Conservation (phyloP, 768 basidiomycete genomes). For the Podaxis mareebaensis region DNA sequence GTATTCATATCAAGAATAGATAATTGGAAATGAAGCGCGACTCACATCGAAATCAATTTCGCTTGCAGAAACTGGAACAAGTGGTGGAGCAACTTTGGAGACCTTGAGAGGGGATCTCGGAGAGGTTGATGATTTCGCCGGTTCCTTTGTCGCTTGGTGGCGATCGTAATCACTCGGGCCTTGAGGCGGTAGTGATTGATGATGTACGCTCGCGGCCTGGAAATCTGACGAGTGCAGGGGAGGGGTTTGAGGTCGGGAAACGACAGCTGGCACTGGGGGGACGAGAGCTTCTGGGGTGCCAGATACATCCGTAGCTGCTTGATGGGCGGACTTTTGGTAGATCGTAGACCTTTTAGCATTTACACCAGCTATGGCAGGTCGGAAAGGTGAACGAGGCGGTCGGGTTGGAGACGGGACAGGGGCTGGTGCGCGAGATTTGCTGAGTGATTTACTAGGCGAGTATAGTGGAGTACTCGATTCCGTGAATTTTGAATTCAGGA, state of each 20-base stretch:
- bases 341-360: background rate
- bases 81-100: constrained; percentile 22
- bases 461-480: background rate
- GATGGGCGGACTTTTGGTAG: background rate
- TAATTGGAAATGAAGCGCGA: background rate
- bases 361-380: background rate
- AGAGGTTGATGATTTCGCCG: background rate
- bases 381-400: constrained; percentile 5
- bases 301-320: background rate
- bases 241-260: background rate
- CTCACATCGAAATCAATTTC: constrained; percentile 26
- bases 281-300: background rate
- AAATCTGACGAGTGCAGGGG: background rate
- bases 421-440: background rate
- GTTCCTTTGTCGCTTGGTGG: background rate
- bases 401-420: background rate
- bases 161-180: background rate
- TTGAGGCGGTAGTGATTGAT: background rate
- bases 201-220: background rate
- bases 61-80: constrained; percentile 20
- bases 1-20: background rate
- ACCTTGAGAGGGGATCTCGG: constrained; percentile 20
- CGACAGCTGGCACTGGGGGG: background rate
- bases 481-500: background rate
- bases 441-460: too few species aligned